Base-by-base conservation (phyloP, 305 asterid species). In the Fraxinus albicans region DNA sequence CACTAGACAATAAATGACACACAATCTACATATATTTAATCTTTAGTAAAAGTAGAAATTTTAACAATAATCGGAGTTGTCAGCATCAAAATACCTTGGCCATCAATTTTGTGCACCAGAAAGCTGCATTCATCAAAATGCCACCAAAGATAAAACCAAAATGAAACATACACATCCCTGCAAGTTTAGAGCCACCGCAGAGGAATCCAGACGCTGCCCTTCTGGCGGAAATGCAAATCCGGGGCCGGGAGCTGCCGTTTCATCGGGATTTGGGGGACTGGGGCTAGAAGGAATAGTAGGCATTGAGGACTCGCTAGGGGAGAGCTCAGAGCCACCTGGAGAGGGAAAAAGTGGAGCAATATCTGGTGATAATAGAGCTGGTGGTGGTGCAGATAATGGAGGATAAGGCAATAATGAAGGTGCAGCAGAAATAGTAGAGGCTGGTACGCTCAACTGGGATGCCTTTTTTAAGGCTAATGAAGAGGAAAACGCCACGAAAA, bases 231-330 rank as follows among this genome's bases (percentile, higher is more conserved):
- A 73, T 0, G 93, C 91, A 15, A 58, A 0, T 1, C 75, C 87
- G 35, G 98, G 97, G 69, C 92, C 97, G 0, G 86, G 90, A 77
- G 92, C 91, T 0, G 63, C 90, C 73, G 87, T 60, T 25, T 83
- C 93, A 40, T 95, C 97, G 3, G 98, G 97, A 73, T 93, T 94
- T 0, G 98, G 98, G 35, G 98, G 97, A 83, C 98, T 95, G 6
- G 94, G 98, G 83, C 98, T 95, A 13, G 99, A 94, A 77, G 98
- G 97, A 73, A 94, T 94, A 15, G 90, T 88, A 12, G 99, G 98
- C 29, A 90, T 73, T 69, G 93, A 79, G 33, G 98, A 91, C 6
- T 93, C 97, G 13, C 84, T 81, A 4, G 99, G 99, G 67, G 99
- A 86, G 29, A 91, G 94, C 77, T 84, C 89, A 17, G 97, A 77